phyloP scores from a whole-genome alignment of 2,329 filamentous ascomycete genomes.

The Cladosporium sp. region DNA sequence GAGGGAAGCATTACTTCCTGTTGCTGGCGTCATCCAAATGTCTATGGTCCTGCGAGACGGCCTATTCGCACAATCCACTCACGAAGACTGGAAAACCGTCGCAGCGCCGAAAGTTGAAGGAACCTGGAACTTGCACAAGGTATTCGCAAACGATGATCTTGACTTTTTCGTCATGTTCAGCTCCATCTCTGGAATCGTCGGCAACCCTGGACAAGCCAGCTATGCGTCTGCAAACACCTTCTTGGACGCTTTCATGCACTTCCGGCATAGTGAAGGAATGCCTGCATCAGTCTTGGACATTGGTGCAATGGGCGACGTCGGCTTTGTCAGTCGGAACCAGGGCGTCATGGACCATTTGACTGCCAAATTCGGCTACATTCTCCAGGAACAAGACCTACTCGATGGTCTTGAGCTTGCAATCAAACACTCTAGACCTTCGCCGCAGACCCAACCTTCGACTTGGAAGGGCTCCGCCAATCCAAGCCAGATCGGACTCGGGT shows the following conservation, averaged over 20 bases:
- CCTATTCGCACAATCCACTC: slow-evolving; percentile 29
- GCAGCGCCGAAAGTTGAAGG: slow-evolving; percentile 33
- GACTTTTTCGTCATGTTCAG: slow-evolving; percentile 37
- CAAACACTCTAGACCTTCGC: not conserved
- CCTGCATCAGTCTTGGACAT: slow-evolving; percentile 33
- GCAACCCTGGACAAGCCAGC: slow-evolving; percentile 28
- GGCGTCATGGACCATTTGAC: not conserved
- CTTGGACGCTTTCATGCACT: slow-evolving; percentile 31
- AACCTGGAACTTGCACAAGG: slow-evolving; percentile 30
- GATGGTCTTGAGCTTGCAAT: not conserved
- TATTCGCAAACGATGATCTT: slow-evolving; percentile 15
- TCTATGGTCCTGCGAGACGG: slow-evolving; percentile 37
- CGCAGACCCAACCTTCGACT: no score
- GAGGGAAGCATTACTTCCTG: not conserved
- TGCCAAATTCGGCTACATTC: no score
- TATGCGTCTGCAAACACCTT: slow-evolving; percentile 30
- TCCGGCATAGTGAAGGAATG: slow-evolving; percentile 30
- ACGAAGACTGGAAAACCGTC: slow-evolving; percentile 21
- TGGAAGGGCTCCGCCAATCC: no score
- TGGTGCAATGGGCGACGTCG: slow-evolving; percentile 20
- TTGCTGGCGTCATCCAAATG: slow-evolving; percentile 30
- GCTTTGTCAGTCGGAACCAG: not conserved
- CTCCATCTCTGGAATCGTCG: slow-evolving; percentile 27
- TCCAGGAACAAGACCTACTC: not conserved
- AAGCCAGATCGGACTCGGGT: no score